Conservation (phyloP, 331 rosid genomes). For the Quercus lobata region DNA sequence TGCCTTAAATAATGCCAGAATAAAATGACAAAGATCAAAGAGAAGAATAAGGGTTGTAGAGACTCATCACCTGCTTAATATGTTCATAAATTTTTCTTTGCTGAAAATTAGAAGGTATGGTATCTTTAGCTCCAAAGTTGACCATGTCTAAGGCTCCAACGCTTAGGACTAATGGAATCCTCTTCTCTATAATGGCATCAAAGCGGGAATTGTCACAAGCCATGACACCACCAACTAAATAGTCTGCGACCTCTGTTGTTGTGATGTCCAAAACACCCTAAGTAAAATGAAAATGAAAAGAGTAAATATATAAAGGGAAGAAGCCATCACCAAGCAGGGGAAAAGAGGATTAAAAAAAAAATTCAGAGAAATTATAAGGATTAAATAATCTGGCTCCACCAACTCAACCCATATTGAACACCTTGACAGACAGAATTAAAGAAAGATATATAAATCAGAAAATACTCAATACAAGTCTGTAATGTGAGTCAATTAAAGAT, state of each 20-base stretch:
- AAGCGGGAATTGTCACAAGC: conserved; percentile 81
- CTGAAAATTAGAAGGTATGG: conserved; percentile 59
- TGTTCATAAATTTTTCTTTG: conserved; percentile 73
- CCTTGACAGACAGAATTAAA: neutral
- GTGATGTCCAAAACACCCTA: conserved; percentile 87
- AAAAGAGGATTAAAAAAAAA: neutral
- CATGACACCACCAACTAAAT: conserved; percentile 84
- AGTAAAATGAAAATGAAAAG: conserved; percentile 18
- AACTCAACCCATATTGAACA: neutral
- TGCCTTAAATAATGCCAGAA: conserved; percentile 10
- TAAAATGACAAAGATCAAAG: conserved; percentile 13
- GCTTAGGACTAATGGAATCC: conserved; percentile 68
- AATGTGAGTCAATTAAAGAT: neutral
- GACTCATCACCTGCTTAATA: conserved; percentile 69
- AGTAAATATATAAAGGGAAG: neutral
- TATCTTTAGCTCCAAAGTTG: conserved; percentile 80
- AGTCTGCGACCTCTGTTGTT: conserved; percentile 90
- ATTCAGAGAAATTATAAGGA: neutral
- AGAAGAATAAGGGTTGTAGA: neutral
- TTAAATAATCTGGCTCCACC: neutral
- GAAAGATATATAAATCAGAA: neutral
- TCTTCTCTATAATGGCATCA: conserved; percentile 68
- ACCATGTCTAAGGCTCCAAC: conserved; percentile 95
- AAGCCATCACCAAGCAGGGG: neutral
- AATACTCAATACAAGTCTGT: neutral